Evolutionary conservation across 2,329 filamentous ascomycete genomes (phyloP).

Genomic region (Scolecobasidium constrictum): DNA sequence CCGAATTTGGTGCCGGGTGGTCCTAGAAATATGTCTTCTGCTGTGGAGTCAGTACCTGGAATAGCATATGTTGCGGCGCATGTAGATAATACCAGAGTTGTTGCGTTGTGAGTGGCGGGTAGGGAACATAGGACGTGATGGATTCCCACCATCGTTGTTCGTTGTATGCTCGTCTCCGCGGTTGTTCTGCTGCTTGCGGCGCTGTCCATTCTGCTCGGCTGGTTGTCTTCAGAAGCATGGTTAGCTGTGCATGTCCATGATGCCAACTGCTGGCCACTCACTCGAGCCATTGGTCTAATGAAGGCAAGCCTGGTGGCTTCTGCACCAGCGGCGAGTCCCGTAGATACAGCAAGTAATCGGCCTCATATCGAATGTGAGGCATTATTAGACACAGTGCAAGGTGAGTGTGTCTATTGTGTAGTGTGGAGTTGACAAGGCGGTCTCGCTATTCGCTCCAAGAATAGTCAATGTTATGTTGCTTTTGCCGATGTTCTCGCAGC

Average conservation of each 20-base stretch:
- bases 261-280: conserved; percentile 31
- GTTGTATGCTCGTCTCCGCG: conserved; percentile 2
- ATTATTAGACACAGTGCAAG: conserved; percentile 4
- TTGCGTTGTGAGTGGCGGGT: conserved; percentile 7
- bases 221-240: conserved; percentile 2
- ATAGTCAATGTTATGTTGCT: no score
- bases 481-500: no score
- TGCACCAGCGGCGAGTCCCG: conserved; percentile 72
- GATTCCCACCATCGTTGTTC: conserved; percentile 2
- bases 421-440: not conserved
- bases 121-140: conserved; percentile 4
- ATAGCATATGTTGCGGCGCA: not conserved
- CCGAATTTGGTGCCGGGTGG: conserved; percentile 76
- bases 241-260: conserved; percentile 3
- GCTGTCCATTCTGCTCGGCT: conserved; percentile 3
- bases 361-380: conserved; percentile 47
- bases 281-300: conserved; percentile 95
- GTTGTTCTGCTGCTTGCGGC: conserved; percentile 8
- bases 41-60: not conserved
- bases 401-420: not conserved
- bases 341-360: conserved; percentile 64
- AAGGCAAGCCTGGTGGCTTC: conserved; percentile 69
- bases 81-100: conserved; percentile 1
- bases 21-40: conserved; percentile 57
- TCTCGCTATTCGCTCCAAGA: no score